Conservation (phyloP, 176 grass and related monocot species). For the Oryza rufipogon region DNA sequence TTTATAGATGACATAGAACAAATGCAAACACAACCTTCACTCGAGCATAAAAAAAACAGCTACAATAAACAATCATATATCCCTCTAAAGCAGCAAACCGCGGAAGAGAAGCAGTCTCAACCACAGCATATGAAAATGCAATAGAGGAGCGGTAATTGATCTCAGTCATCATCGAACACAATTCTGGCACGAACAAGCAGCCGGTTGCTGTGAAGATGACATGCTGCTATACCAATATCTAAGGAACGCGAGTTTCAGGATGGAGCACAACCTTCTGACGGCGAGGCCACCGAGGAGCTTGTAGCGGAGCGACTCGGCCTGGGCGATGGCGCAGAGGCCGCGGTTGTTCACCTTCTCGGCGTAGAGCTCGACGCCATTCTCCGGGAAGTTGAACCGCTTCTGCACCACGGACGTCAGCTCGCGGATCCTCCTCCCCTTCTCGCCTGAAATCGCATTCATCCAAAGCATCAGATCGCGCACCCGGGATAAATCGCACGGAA, state of each 20-base stretch:
- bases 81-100: slow-evolving; percentile 45
- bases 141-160: slow-evolving; percentile 33
- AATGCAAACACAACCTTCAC: not conserved
- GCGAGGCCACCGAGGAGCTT: slow-evolving; percentile 86
- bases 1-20: slow-evolving; percentile 85
- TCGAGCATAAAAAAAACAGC: too few species aligned
- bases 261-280: slow-evolving; percentile 62
- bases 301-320: slow-evolving; percentile 86
- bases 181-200: slow-evolving; percentile 34
- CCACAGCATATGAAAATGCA: slow-evolving; percentile 14
- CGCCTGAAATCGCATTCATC: slow-evolving; percentile 23
- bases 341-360: slow-evolving; percentile 87
- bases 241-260: not conserved
- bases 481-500: not conserved
- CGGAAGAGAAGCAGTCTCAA: not conserved
- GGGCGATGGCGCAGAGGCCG: slow-evolving; percentile 81
- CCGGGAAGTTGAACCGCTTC: slow-evolving; percentile 85
- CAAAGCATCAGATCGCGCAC: not conserved
- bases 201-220: slow-evolving; percentile 81
- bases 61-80: slow-evolving; percentile 10
- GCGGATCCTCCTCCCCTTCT: slow-evolving; percentile 73
- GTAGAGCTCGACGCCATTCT: slow-evolving; percentile 74
- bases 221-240: not conserved
- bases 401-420: slow-evolving; percentile 75
- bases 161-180: slow-evolving; percentile 82